Evolutionary conservation across 2,329 filamentous ascomycete genomes (phyloP).

Genomic region (Sclerotinia borealis): DNA sequence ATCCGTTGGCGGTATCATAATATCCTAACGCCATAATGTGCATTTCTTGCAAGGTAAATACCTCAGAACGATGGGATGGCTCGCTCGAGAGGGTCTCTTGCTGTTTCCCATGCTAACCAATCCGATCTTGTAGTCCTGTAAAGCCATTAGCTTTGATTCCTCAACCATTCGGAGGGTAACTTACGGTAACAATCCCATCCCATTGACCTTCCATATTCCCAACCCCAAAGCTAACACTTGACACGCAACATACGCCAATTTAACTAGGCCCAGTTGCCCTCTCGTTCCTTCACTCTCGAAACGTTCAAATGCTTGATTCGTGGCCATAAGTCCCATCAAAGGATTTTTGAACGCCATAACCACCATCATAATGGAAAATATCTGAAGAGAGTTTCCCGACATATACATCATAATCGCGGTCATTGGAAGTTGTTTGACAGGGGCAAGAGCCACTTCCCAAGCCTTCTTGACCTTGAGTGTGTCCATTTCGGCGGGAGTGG

Average conservation of each 20-base stretch:
- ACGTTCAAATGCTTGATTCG: constrained; percentile 82
- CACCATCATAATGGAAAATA: constrained; percentile 99
- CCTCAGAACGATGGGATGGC: constrained; percentile 33
- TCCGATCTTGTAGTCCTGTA: constrained; percentile 85
- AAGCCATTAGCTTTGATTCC: constrained; percentile 27
- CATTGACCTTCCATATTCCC: constrained; percentile 94
- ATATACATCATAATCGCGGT: constrained; percentile 99
- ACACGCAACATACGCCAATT: constrained; percentile 80
- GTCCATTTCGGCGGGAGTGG: constrained; percentile 81
- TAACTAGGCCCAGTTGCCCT: constrained; percentile 70
- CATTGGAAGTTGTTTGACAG: constrained; percentile 93
- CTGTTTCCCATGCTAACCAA: constrained; percentile 88
- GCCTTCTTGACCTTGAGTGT: constrained; percentile 96
- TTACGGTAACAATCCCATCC: constrained; percentile 89
- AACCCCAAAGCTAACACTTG: constrained; percentile 78
- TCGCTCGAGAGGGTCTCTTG: constrained; percentile 31
- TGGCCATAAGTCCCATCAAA: constrained; percentile 73
- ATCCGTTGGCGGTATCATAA: background rate
- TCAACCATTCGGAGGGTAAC: constrained; percentile 34
- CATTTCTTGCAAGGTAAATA: background rate
- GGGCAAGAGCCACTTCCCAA: constrained; percentile 92
- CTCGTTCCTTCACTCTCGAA: constrained; percentile 80
- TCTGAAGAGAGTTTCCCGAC: constrained; percentile 96
- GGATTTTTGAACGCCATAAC: constrained; percentile 99
- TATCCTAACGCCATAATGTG: background rate